These are phyloP conservation scores for Isatis lusitanica DNA, from an alignment of 441 rosid genomes.

Conservation along the genomic window DNA sequence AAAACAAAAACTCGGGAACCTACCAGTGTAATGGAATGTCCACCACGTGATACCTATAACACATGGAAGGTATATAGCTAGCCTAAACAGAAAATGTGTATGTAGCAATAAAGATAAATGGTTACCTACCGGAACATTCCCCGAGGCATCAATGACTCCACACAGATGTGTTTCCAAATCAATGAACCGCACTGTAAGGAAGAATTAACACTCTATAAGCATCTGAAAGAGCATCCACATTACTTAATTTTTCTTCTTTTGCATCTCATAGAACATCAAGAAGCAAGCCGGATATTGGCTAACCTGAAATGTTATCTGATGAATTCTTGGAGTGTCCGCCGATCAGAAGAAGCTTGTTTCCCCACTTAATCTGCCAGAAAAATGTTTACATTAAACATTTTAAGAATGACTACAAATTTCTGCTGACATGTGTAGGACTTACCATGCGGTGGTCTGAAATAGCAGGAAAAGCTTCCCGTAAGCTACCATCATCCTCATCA, in stretches of 20 bases:
- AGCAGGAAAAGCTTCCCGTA: slow-evolving; percentile 64
- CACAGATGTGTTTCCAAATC: slow-evolving; percentile 64
- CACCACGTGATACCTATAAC: slow-evolving; percentile 83
- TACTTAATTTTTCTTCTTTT: neutral
- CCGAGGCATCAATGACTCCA: slow-evolving; percentile 67
- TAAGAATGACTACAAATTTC: neutral
- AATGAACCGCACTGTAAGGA: slow-evolving; percentile 68
- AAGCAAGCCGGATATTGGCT: slow-evolving; percentile 28
- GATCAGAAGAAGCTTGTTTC: slow-evolving; percentile 69
- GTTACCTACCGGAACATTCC: slow-evolving; percentile 74
- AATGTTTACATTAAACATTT: neutral
- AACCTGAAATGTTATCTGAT: slow-evolving; percentile 65
- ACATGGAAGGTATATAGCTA: slow-evolving; percentile 19
- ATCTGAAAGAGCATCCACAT: neutral
- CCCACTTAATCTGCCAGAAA: slow-evolving; percentile 77
- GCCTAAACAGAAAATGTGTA: neutral
- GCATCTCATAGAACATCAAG: slow-evolving; percentile 18
- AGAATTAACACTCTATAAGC: slow-evolving; percentile 23
- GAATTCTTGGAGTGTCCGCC: slow-evolving; percentile 83
- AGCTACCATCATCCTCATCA: slow-evolving; percentile 39
- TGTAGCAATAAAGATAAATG: slow-evolving; percentile 1
- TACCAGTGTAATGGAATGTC: slow-evolving; percentile 79
- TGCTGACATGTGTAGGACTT: slow-evolving; percentile 22
- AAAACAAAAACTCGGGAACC: slow-evolving; percentile 74
- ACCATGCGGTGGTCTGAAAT: slow-evolving; percentile 85